Evolutionary conservation across 2,329 filamentous ascomycete species (phyloP), one percentile per base, ranked within the genome.

Genomic region (Stachybotrys echinatus): DNA sequence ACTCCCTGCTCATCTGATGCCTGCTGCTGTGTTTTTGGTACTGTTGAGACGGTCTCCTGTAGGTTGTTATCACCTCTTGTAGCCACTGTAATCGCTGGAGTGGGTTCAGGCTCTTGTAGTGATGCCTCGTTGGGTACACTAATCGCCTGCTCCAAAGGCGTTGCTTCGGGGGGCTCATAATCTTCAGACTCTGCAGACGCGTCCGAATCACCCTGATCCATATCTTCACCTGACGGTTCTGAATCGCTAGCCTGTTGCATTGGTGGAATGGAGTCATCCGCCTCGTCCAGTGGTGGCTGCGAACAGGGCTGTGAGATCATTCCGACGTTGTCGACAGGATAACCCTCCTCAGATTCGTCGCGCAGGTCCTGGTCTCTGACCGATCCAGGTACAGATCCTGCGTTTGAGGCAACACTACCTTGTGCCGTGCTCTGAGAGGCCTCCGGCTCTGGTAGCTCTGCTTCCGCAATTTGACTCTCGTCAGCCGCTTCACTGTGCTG

Each of bases 141-240:
- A 10, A 14, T 34, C 27, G 38, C 2, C 8, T 10, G 12, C 6
- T 40, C 17, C 19, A n/a, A 7, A 8, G 38, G 38, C 8, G 50
- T 55, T n/a, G 68, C 70, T 48, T 74, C 75, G 18, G 77, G 77
- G 45, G 80, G 80, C 54, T 84, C 79, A 57, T 83, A 82, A 45
- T 68, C 74, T 52, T 83, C 80, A 2, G 77, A 58, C 22, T 60
- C 57, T n/a, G 58, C 58, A 21, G 50, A 53, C 12, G 52, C 58
- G 42, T 68, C 73, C 12, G n/a, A 8, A n/a, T 46, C 22, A 10
- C 8, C 27, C 14, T 27, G 6, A 19, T 34, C 44, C 44, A 34
- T 37, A 4, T 37, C 44, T 20, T 40, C 3, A 12, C 38, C 38
- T n/a, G 17, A n/a, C 19, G 38, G 18, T 40, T 10, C 8, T 40